phyloP scores from a whole-genome alignment of 768 basidiomycete species.

The Neoboletus brunneissimus region DNA sequence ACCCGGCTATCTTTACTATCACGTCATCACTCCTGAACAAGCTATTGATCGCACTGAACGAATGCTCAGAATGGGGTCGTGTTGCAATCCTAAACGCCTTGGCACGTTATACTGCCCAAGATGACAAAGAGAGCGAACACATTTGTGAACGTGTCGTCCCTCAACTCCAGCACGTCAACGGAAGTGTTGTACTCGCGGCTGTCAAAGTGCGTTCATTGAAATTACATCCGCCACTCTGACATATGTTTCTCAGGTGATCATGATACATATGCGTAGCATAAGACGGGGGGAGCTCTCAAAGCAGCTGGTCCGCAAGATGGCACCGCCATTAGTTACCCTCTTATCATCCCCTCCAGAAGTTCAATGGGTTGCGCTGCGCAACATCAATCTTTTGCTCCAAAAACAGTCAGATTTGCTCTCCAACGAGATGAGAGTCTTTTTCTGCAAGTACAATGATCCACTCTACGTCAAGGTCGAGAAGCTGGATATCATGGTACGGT shows the following conservation, averaged over 20 bases:
- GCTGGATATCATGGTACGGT: constrained; percentile 95
- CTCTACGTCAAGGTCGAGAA: constrained; percentile 99
- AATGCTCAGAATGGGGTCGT: constrained; percentile 98
- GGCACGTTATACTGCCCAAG: constrained; percentile 75
- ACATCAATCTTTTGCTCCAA: constrained; percentile 95
- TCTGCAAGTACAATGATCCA: constrained; percentile 99
- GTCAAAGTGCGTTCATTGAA: constrained; percentile 64
- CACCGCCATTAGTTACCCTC: constrained; percentile 91
- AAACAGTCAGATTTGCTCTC: constrained; percentile 86
- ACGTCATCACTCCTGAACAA: constrained; percentile 83
- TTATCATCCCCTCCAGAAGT: constrained; percentile 96
- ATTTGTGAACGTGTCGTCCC: constrained; percentile 98
- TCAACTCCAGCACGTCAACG: constrained; percentile 97
- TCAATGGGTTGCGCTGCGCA: constrained; percentile 96
- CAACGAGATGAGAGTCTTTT: constrained; percentile 98
- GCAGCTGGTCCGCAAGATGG: constrained; percentile 92
- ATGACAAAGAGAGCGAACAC: constrained; percentile 95
- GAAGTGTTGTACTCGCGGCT: constrained; percentile 93
- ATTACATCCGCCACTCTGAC: background rate
- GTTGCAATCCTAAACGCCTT: constrained; percentile 89
- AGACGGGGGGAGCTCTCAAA: constrained; percentile 79
- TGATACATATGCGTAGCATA: constrained; percentile 92
- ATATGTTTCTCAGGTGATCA: constrained; percentile 65
- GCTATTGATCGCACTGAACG: constrained; percentile 91
- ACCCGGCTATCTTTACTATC: constrained; percentile 74